Percentiles rank a stretch among this genome's conserved stretches.
phyloP scores from a whole-genome alignment of 2,329 filamentous ascomycete species.

The Xylariaceae sp. region DNA sequence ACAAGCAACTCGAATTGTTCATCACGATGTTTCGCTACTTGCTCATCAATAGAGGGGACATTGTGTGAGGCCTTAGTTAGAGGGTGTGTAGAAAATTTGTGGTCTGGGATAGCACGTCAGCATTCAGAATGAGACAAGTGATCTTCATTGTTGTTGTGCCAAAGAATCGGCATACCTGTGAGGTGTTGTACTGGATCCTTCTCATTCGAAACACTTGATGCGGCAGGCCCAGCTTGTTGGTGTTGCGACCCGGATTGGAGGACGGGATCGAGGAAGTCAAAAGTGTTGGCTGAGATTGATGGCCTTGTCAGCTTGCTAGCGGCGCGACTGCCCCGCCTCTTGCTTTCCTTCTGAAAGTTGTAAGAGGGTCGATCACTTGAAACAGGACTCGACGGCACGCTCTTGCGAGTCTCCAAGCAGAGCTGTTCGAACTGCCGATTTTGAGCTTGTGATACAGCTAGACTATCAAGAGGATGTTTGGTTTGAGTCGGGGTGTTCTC shows the following conservation, averaged over 20 bases:
- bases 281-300: constrained; percentile 24
- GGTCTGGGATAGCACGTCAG: too few relatives aligned
- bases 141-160: too few relatives aligned
- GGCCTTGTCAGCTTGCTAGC: constrained; percentile 23
- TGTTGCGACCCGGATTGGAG: constrained; percentile 25
- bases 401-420: constrained; percentile 20
- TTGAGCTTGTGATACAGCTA: constrained; percentile 29
- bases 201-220: constrained; percentile 14
- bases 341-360: constrained; percentile 16
- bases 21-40: constrained; percentile 29
- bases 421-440: constrained; percentile 32
- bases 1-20: constrained; percentile 31
- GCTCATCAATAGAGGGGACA: constrained; percentile 26
- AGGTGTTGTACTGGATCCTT: constrained; percentile 22
- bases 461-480: constrained; percentile 26
- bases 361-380: constrained; percentile 12
- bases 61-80: constrained; percentile 26
- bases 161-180: constrained; percentile 21
- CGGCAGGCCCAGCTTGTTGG: constrained; percentile 11
- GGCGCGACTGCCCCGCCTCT: constrained; percentile 10
- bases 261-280: constrained; percentile 29
- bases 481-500: constrained; percentile 11
- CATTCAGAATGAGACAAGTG: too few relatives aligned
- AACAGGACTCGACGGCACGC: constrained; percentile 15
- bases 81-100: constrained; percentile 26